Conservation (phyloP, 129 eudicot genomes). For the Chrysanthemum makinoi region DNA sequence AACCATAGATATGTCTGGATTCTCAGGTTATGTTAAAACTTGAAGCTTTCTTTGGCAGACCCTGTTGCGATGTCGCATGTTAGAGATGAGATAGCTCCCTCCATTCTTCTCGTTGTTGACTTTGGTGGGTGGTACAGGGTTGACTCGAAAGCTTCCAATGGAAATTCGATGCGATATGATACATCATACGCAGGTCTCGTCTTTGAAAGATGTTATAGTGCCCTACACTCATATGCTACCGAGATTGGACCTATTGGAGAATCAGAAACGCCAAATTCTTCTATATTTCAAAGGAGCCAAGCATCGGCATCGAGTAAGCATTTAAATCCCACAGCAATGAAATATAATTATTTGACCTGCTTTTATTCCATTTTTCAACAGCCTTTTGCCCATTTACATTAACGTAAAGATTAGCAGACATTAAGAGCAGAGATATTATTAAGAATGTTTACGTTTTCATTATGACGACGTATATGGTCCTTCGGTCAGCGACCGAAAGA, state of each 20-base stretch:
- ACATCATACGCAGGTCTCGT: constrained; percentile 88
- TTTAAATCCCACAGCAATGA: not conserved
- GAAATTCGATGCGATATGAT: constrained; percentile 57
- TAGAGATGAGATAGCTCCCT: constrained; percentile 77
- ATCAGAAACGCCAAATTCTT: constrained; percentile 61
- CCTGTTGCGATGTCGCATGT: constrained; percentile 99
- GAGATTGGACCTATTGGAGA: constrained; percentile 47
- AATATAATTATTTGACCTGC: not conserved
- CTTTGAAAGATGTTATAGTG: constrained; percentile 85
- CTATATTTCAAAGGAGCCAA: constrained; percentile 97
- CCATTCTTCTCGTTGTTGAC: constrained; percentile 87
- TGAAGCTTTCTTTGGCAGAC: constrained; percentile 99
- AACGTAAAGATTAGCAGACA: too few species aligned
- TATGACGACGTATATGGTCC: too few species aligned
- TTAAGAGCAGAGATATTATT: too few species aligned
- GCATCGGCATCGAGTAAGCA: constrained; percentile 92
- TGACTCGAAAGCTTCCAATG: constrained; percentile 70
- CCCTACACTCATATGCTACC: constrained; percentile 89
- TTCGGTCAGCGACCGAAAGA: too few species aligned
- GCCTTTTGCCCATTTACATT: too few species aligned
- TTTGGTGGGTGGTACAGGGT: constrained; percentile 95
- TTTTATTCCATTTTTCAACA: too few species aligned
- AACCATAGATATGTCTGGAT: constrained; percentile 25
- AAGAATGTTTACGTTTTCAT: too few species aligned
- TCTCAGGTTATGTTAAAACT: constrained; percentile 87